A percentile compares a stretch with the other conserved stretches of the same genome.
phyloP scores from a whole-genome alignment of 768 basidiomycete species.

The Collybia sordida region DNA sequence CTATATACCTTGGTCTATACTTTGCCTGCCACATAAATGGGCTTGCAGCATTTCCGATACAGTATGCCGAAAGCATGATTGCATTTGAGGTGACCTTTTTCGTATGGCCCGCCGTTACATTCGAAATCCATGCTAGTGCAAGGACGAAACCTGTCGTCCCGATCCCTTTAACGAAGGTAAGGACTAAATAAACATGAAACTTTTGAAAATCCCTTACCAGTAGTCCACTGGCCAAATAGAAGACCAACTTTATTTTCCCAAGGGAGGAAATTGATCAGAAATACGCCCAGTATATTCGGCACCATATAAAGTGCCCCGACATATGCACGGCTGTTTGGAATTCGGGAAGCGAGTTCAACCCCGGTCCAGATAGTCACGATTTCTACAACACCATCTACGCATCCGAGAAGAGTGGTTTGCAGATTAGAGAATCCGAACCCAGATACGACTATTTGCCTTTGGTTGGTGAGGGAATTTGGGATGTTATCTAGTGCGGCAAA shows the following conservation, averaged over 20 bases:
- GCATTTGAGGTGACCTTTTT: constrained; percentile 72
- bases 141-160: constrained; percentile 49
- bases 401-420: constrained; percentile 69
- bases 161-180: constrained; percentile 10
- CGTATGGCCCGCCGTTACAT: constrained; percentile 69
- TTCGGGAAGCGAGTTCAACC: constrained; percentile 54
- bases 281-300: constrained; percentile 62
- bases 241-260: constrained; percentile 67
- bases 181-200: not conserved
- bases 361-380: constrained; percentile 72
- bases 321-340: constrained; percentile 61
- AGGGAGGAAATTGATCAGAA: constrained; percentile 64
- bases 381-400: constrained; percentile 64
- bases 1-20: constrained; percentile 60
- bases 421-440: constrained; percentile 65
- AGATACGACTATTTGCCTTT: constrained; percentile 60
- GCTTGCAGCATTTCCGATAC: constrained; percentile 62
- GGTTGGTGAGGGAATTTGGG: constrained; percentile 66
- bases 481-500: constrained; percentile 62
- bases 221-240: constrained; percentile 54
- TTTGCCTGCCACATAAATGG: constrained; percentile 77
- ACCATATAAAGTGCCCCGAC: constrained; percentile 60
- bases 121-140: constrained; percentile 62
- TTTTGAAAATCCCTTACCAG: constrained; percentile 31
- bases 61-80: constrained; percentile 71